Conservation (phyloP, 768 basidiomycete species). For the Pisolithus sp. region DNA sequence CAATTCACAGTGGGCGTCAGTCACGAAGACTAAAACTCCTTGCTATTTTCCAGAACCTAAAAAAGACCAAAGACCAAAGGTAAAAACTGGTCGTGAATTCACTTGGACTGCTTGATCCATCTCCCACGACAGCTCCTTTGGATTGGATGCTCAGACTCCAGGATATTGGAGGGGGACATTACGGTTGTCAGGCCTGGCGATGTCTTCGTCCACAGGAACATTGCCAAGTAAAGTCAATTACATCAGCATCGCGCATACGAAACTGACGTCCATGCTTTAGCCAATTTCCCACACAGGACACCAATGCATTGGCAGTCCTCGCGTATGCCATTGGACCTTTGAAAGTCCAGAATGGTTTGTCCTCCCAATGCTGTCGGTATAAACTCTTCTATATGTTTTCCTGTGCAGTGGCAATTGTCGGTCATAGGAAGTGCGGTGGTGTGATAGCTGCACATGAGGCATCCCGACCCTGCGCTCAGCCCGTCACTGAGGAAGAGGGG, state of each 20-base stretch:
- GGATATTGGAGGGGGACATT: conserved; percentile 75
- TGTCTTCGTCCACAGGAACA: conserved; percentile 80
- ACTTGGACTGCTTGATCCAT: neutral
- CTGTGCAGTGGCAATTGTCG: conserved; percentile 64
- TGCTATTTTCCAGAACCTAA: conserved; percentile 15
- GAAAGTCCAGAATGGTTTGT: conserved; percentile 67
- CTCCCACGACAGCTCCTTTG: conserved; percentile 51
- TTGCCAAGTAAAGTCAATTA: conserved; percentile 63
- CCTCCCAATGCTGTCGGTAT: conserved; percentile 14
- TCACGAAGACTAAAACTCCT: conserved; percentile 15
- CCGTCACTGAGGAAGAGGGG: neutral
- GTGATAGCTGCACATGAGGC: conserved; percentile 35
- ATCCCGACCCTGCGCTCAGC: conserved; percentile 5
- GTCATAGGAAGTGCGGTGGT: conserved; percentile 81
- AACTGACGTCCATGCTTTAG: conserved; percentile 27
- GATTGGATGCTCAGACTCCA: conserved; percentile 81
- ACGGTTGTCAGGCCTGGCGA: conserved; percentile 68
- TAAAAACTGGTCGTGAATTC: neutral
- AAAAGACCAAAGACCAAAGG: conserved; percentile 15
- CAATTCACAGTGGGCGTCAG: conserved; percentile 16
- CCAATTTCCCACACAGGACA: conserved; percentile 67
- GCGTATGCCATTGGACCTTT: conserved; percentile 65
- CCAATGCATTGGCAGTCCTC: conserved; percentile 62
- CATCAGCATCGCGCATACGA: neutral
- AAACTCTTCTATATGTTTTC: conserved; percentile 24